Base-by-base conservation (phyloP, 2,329 filamentous ascomycete species). In the Trichoderma semiorbis region DNA sequence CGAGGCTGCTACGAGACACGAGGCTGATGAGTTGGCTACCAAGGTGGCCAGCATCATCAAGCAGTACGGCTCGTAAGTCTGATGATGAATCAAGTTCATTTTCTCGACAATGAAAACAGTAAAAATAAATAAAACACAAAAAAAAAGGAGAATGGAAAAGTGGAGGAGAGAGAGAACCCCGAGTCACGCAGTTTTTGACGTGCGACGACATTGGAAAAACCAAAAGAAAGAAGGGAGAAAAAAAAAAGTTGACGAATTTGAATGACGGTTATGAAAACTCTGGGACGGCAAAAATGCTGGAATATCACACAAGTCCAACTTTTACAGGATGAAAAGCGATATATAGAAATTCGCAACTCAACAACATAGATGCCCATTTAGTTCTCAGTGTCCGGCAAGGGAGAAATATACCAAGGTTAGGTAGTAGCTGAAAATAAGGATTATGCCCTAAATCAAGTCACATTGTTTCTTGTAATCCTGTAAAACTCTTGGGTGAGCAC, bases 1-100 rank as follows among this genome's bases (percentile, higher is more conserved):
- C 8, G 96, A 99, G 83, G 96, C 96, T 5, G 93, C 93, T 47
- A 96, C 93, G 61, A 90, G 93, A 74, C 92, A 91, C 18, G 95
- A 98, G 82, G 94, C 95, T 1, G 95, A 98, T 78, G 94, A 97
- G 81, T 87, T 98, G 74, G 94, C 95, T 72, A 90, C 90, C 77
- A 93, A 94, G 80, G 94, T 98, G 62, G 90, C 92, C 18, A 87
- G 89, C 75, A 89, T 94, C 74, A 91, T 96, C 72, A 89, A 91
- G 81, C 88, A 90, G 76, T 88, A 77, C 72, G 81, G 80, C 61
- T 80, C 80, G 39, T 82, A 75, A 73, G 70, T 30, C 7, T 16
- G 39, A 10, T 39, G 14, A 18, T 43, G 34, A 8, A 60, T 6
- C 6, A 5, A 68, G 0, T 7, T 30, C 10, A 26, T 28, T 21